Base-by-base conservation (phyloP, 2,329 filamentous ascomycete genomes). In the Paraconiothyrium sp. region DNA sequence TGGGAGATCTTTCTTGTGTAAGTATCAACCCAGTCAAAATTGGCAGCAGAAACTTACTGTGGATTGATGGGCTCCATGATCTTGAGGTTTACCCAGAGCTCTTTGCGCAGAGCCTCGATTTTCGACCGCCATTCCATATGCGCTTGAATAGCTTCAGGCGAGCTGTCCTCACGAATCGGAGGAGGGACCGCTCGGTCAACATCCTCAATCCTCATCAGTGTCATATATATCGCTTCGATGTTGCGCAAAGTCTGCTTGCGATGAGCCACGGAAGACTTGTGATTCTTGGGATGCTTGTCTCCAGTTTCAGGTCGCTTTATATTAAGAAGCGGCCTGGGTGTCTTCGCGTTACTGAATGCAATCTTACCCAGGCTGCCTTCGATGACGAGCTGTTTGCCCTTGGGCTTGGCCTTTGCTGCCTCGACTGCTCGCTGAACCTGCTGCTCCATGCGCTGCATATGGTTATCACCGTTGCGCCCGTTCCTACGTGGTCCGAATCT, bases 371-470 rank as follows among this genome's bases (percentile, higher is more conserved):
- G 82, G 74, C 93, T 97, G 30, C 95, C 95, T 75, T 97, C 94
- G 61, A 99, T 94, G 22, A 98, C 94, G 9, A 99, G 85, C 77
- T 97, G 94, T 74, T 96, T 97, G 76, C 97, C 97, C 84, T 99
- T 99, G 13, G 95, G 95, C 79, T 97, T 94, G 62, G 93, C 92
- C 83, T 98, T 99, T 56, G 95, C 95, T 0, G 95, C 95, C 76
- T 99, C 95, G 0, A 99, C 95, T 27, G 95, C 95, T 59, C 95
- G 90, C 77, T 97, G 94, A 13, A 99, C 96, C 79, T 99, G 95
- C 79, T 99, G 95, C 79, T 99, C 94, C 95, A 99, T 99, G 58
- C 95, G 90, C 78, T 98, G 95, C 82, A 98, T 92, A 75, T 99
- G 95, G 76, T 97, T 99, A 78, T 99, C 95, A 20, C 92, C 93